These are phyloP conservation scores for Hansfordia pulvinata DNA, from an alignment of 2,329 filamentous ascomycete species.

Conservation along the genomic window DNA sequence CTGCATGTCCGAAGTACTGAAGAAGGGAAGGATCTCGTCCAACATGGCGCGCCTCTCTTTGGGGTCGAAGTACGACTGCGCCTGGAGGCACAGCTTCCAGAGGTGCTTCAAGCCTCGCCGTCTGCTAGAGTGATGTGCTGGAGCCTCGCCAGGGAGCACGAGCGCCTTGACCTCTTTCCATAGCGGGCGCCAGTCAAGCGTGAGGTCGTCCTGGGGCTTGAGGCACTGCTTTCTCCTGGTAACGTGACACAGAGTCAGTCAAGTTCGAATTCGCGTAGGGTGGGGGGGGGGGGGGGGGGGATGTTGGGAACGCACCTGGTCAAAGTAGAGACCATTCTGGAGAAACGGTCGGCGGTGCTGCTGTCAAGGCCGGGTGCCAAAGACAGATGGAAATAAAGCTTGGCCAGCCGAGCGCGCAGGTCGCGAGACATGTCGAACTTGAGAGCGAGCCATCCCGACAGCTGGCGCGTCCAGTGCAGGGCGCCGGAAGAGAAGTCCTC, in stretches of 20 bases:
- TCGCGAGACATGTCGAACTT: constrained; percentile 93
- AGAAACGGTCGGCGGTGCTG: constrained; percentile 73
- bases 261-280: constrained; percentile 2
- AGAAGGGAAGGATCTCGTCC: constrained; percentile 71
- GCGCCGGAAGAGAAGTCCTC: constrained; percentile 92
- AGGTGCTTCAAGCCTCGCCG: constrained; percentile 49
- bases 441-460: constrained; percentile 85
- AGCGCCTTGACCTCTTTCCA: constrained; percentile 89
- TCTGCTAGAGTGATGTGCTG: constrained; percentile 43
- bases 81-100: constrained; percentile 80
- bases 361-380: constrained; percentile 81
- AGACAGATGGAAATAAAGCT: constrained; percentile 87
- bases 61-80: constrained; percentile 87
- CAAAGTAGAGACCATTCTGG: constrained; percentile 90
- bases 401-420: constrained; percentile 70
- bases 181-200: constrained; percentile 82
- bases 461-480: constrained; percentile 92
- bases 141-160: constrained; percentile 74
- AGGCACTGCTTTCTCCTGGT: constrained; percentile 86
- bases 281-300: neutral
- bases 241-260: constrained; percentile 4
- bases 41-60: constrained; percentile 70
- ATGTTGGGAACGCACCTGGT: constrained; percentile 59
- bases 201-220: constrained; percentile 77
- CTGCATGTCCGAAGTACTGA: constrained; percentile 85